Conservation (phyloP, 495 filamentous ascomycete genomes). For the Aspergillus indologenus region DNA sequence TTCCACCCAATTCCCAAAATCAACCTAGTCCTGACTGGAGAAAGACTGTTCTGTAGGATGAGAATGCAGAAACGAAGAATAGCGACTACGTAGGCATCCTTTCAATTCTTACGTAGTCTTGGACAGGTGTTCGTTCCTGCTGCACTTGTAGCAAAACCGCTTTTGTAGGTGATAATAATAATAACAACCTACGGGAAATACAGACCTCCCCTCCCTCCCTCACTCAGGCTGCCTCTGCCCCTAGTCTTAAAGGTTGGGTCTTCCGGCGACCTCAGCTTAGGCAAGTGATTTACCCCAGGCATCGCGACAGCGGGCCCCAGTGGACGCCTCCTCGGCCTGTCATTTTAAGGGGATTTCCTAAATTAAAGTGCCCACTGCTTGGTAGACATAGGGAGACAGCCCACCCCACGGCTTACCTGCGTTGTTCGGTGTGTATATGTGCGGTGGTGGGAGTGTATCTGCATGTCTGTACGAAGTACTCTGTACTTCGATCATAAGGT, state of each 20-base stretch:
- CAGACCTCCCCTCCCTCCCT: too few species aligned
- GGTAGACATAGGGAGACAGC: not conserved
- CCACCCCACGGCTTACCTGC: not conserved
- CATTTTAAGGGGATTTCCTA: not conserved
- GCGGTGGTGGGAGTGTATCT: not conserved
- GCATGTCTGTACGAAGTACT: not conserved
- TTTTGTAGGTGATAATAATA: too few species aligned
- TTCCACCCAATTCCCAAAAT: not conserved
- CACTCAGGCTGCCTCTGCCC: conserved; percentile 3
- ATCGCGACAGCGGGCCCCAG: conserved; percentile 6
- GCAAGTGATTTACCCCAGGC: conserved; percentile 7
- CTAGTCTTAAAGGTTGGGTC: not conserved
- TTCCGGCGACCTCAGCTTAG: not conserved
- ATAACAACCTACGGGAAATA: not conserved
- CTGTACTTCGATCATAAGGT: not conserved
- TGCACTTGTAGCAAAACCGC: too few species aligned
- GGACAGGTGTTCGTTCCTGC: too few species aligned
- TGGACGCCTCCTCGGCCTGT: conserved; percentile 4
- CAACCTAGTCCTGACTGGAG: not conserved
- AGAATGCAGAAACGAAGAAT: not conserved
- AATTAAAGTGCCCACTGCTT: not conserved
- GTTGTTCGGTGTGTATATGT: not conserved
- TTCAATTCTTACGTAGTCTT: too few species aligned
- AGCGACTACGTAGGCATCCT: too few species aligned
- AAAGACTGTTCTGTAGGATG: not conserved